A percentile compares a stretch with the other conserved stretches of the same genome.
Conservation (phyloP, 2,329 filamentous ascomycete genomes). For the Huntiella savannae region DNA sequence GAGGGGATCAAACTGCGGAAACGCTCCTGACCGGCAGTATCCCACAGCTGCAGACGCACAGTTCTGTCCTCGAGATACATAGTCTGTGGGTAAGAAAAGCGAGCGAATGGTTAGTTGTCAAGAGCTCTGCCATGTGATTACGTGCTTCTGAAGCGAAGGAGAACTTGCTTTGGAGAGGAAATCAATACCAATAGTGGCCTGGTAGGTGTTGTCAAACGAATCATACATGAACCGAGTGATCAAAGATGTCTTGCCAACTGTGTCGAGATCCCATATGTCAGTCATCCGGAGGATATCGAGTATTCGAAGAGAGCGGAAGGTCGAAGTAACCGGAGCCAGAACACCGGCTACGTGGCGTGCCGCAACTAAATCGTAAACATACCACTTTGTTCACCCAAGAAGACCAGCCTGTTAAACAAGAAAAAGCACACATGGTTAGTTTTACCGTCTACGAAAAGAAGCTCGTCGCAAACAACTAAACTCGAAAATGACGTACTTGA, state of each 20-base stretch:
- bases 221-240: conserved; percentile 99
- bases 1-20: conserved; percentile 95
- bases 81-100: conserved; percentile 34
- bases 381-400: conserved; percentile 97
- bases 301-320: too few relatives aligned
- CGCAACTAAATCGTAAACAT: conserved; percentile 21
- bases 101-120: neutral
- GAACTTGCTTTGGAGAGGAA: conserved; percentile 78
- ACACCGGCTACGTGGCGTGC: neutral
- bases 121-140: neutral
- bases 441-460: neutral
- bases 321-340: neutral
- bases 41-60: conserved; percentile 92
- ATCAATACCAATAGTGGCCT: conserved; percentile 97
- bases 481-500: conserved; percentile 49
- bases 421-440: conserved; percentile 1
- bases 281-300: too few relatives aligned
- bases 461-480: neutral
- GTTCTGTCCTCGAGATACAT: conserved; percentile 99
- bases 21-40: conserved; percentile 91
- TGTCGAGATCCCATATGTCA: conserved; percentile 1
- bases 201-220: conserved; percentile 99
- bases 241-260: conserved; percentile 95
- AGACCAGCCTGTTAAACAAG: conserved; percentile 53
- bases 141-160: conserved; percentile 1